phyloP scores from a whole-genome alignment of 1,284 basidiomycete species.

The Apiotrichum porosum region DNA sequence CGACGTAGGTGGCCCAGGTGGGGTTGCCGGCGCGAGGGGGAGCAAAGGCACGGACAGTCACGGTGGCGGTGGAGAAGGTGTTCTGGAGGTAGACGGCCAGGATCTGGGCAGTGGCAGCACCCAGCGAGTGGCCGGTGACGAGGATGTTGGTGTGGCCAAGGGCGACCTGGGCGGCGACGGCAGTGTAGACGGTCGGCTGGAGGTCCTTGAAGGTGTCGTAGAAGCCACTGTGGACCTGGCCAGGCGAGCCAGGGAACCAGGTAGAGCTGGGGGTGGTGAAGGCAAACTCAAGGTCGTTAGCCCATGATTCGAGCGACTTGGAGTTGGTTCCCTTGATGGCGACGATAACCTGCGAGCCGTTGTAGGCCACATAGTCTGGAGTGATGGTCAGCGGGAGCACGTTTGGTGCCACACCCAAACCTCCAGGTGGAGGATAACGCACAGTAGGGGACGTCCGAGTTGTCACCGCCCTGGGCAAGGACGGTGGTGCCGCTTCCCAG shows the following conservation, averaged over 20 bases:
- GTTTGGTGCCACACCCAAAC: neutral
- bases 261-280: neutral
- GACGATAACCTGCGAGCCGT: constrained; percentile 11
- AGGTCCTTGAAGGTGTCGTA: constrained; percentile 21
- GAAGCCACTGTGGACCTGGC: constrained; percentile 26
- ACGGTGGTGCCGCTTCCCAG: neutral
- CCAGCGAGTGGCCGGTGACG: constrained; percentile 28
- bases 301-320: constrained; percentile 7
- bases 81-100: constrained; percentile 18
- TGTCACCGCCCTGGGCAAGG: neutral
- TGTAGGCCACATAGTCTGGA: constrained; percentile 3
- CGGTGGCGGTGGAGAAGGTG: constrained; percentile 3
- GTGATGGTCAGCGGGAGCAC: neutral
- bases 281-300: constrained; percentile 20
- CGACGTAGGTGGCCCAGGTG: constrained; percentile 26
- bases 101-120: constrained; percentile 20
- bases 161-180: constrained; percentile 2
- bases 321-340: constrained; percentile 22
- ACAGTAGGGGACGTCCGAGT: neutral
- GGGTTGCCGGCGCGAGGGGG: constrained; percentile 24
- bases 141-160: constrained; percentile 16
- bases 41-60: constrained; percentile 20
- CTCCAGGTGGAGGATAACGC: neutral
- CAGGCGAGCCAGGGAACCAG: constrained; percentile 16
- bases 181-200: constrained; percentile 2